Evolutionary conservation across 495 filamentous ascomycete species (phyloP).

Genomic region (Barbatosphaeria neglecta): DNA sequence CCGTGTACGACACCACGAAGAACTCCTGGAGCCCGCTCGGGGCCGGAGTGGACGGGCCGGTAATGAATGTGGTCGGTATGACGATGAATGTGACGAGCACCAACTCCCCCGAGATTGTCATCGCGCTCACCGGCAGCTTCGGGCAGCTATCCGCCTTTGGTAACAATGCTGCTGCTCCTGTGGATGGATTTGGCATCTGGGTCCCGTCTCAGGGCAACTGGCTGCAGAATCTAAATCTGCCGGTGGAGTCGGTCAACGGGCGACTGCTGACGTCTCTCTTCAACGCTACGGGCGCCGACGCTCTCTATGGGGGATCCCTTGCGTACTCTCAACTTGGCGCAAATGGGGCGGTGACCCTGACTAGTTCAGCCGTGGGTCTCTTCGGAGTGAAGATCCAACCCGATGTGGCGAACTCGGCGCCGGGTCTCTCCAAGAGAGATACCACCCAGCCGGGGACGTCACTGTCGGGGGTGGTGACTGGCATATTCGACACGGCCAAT

Average conservation of each 20-base stretch:
- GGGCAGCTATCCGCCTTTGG: constrained; percentile 54
- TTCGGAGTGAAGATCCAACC: constrained; percentile 53
- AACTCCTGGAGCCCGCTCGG: constrained; percentile 71
- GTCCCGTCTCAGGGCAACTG: constrained; percentile 82
- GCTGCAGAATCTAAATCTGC: constrained; percentile 66
- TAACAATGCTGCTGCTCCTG: constrained; percentile 44
- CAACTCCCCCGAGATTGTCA: constrained; percentile 51
- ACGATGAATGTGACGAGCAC: constrained; percentile 67
- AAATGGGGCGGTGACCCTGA: constrained; percentile 56
- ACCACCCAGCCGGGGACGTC: constrained; percentile 29
- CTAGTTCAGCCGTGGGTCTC: constrained; percentile 31
- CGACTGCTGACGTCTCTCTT: constrained; percentile 53
- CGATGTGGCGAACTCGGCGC: constrained; percentile 14
- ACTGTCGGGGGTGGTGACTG: constrained; percentile 55
- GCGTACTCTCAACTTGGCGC: constrained; percentile 56
- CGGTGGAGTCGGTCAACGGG: constrained; percentile 56
- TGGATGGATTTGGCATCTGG: constrained; percentile 80
- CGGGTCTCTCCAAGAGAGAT: constrained; percentile 45
- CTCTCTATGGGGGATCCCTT: constrained; percentile 69
- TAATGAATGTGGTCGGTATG: constrained; percentile 60
- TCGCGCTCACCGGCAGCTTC: constrained; percentile 77
- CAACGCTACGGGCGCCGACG: constrained; percentile 45
- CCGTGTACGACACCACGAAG: constrained; percentile 56
- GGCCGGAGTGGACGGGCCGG: constrained; percentile 73
- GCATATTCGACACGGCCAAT: constrained; percentile 59